Base-by-base conservation (phyloP, 805 yeast genomes). In the Yamadazyma sp. region DNA sequence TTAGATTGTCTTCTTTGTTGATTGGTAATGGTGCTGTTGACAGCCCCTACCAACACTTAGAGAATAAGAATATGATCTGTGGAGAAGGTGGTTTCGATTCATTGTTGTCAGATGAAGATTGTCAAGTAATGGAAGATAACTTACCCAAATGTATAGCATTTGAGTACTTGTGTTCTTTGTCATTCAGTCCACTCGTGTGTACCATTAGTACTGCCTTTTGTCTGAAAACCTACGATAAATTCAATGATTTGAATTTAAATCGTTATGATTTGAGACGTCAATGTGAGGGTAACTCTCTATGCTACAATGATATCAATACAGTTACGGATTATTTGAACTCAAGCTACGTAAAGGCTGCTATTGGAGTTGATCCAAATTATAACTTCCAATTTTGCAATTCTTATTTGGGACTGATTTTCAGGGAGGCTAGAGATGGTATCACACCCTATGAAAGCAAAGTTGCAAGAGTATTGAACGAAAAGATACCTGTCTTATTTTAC, bases 11-110 rank as follows among this genome's bases (percentile, higher is more conserved):
- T 7, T 85, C 95, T 3, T 77, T 88, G n/a, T 53, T 89, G 56
- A 86, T 89, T 48, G 97, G 97, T 36, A 89, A 89, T 57, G 97
- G 97, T 33, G 74, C 86, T 46, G 85, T 94, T 14, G 94, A 86
- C 56, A 81, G 93, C 1, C 62, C 80, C 35, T 69, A 73, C 27
- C 96, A 87, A 66, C 76, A 79, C 49, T 70, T 72, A 33, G 76
- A 76, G 56, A 85, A 84, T 54, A 76, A 80, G 55, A 89, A 89
- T 39, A 87, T 89, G 96, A 89, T 91, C 4, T 89, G 97, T 59
- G 91, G 66, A 20, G 58, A 59, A 44, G 67, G 64, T 30, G 66
- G 65, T 4, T 46, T 56, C 38, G 43, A 45, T 24, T 51, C 58
- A 13, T 15, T 33, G 17, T 30, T 60, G 25, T 13, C 43, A 7